A percentile compares a stretch with the other conserved stretches of the same genome.
These are phyloP conservation scores for Fusarium camptoceras DNA, from an alignment of 2,329 filamentous ascomycete genomes.

Conservation along the genomic window DNA sequence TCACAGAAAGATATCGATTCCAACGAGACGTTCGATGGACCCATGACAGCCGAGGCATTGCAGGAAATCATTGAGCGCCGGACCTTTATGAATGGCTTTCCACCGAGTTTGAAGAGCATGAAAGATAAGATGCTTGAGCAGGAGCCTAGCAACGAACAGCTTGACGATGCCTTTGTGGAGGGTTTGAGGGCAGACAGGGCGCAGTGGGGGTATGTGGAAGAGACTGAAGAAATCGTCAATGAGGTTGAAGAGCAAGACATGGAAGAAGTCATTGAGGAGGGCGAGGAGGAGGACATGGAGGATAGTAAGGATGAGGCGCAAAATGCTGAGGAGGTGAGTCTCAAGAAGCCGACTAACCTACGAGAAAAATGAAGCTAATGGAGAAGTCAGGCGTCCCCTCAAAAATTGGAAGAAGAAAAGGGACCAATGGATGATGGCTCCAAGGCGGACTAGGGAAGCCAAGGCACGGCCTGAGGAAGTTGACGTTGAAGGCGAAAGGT, in stretches of 20 bases:
- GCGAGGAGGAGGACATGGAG: neutral
- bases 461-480: no score
- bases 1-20: neutral
- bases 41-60: neutral
- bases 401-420: no score
- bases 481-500: no score
- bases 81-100: neutral
- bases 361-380: neutral
- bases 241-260: neutral
- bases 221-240: neutral
- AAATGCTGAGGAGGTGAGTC: neutral
- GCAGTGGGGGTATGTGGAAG: neutral
- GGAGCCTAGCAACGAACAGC: neutral
- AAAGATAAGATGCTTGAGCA: neutral
- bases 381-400: neutral
- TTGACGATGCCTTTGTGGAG: neutral
- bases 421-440: no score
- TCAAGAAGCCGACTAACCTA: neutral
- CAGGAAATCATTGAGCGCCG: neutral
- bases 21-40: no score
- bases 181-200: neutral
- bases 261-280: neutral
- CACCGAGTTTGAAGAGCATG: neutral
- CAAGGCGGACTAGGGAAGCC: no score
- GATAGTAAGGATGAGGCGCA: neutral